A percentile compares a stretch with the other conserved stretches of the same genome.
Conservation (phyloP, 345 rosid genomes). For the Excoecaria cochinchinensis region DNA sequence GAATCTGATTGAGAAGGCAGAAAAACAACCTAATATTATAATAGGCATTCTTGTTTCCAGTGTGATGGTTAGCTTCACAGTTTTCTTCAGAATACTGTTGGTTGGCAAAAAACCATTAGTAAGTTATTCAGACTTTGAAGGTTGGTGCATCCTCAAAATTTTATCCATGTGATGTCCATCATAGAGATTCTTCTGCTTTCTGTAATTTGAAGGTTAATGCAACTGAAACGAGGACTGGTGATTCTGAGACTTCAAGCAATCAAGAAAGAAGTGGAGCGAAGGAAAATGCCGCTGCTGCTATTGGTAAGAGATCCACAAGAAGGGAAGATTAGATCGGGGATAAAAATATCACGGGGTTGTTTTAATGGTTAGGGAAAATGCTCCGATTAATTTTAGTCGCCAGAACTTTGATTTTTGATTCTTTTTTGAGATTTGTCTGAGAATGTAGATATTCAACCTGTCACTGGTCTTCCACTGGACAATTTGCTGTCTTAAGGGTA, state of each 20-base stretch:
- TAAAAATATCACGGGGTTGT: too few relatives aligned
- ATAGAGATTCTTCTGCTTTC: neutral
- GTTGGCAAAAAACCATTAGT: slow-evolving; percentile 68
- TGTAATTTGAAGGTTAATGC: slow-evolving; percentile 35
- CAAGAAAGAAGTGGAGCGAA: slow-evolving; percentile 44
- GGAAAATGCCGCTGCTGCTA: slow-evolving; percentile 35
- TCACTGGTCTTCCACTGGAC: too few relatives aligned
- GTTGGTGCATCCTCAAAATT: neutral
- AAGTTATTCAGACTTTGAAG: neutral
- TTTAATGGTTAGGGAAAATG: too few relatives aligned
- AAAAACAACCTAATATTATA: slow-evolving; percentile 62
- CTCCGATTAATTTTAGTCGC: too few relatives aligned
- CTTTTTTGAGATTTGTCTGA: too few relatives aligned
- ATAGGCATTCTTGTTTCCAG: slow-evolving; percentile 54
- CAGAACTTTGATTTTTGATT: too few relatives aligned
- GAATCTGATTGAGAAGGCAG: slow-evolving; percentile 78
- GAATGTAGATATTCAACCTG: too few relatives aligned
- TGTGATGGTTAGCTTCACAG: slow-evolving; percentile 43
- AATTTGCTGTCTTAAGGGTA: too few relatives aligned
- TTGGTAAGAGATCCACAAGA: neutral
- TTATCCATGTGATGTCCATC: neutral
- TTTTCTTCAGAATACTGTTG: slow-evolving; percentile 50
- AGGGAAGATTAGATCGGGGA: too few relatives aligned
- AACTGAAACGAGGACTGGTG: slow-evolving; percentile 33
- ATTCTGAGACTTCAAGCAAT: slow-evolving; percentile 44